These are phyloP conservation scores for Cynara cardunculus DNA, from an alignment of 129 eudicot species.

Conservation along the genomic window DNA sequence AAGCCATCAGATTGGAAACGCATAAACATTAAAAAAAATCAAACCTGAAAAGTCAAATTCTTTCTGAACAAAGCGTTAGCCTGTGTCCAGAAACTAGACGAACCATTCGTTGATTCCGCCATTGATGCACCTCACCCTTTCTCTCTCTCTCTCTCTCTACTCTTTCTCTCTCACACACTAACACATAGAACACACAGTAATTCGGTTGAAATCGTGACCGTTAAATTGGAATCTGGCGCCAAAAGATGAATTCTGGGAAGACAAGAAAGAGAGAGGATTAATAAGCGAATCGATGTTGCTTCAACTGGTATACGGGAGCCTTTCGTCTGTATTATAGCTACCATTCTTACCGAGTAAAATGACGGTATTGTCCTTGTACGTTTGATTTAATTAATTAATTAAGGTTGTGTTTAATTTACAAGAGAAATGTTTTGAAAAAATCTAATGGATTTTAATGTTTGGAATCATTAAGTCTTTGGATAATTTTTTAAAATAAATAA, in stretches of 20 bases:
- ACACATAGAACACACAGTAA: conserved; percentile 9
- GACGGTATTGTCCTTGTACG: conserved; percentile 17
- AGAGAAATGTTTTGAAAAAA: too few relatives aligned
- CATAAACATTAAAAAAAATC: not conserved
- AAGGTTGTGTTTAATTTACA: not conserved
- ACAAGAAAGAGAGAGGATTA: not conserved
- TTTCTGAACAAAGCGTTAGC: conserved; percentile 83
- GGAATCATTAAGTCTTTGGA: too few relatives aligned
- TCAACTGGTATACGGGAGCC: conserved; percentile 4
- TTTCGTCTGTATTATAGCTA: conserved; percentile 17
- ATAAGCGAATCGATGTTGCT: conserved; percentile 14
- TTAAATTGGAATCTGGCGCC: conserved; percentile 36
- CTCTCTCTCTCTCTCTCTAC: not conserved
- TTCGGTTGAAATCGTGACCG: conserved; percentile 21
- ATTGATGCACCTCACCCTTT: conserved; percentile 15
- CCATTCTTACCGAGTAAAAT: not conserved
- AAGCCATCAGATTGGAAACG: not conserved
- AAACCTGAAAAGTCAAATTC: conserved; percentile 75
- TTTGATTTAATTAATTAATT: not conserved
- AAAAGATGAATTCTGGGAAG: conserved; percentile 10
- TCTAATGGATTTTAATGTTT: too few relatives aligned
- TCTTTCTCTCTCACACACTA: conserved; percentile 22
- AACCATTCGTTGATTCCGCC: conserved; percentile 44
- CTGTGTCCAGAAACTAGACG: conserved; percentile 65
- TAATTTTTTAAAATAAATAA: too few relatives aligned